phyloP scores from a whole-genome alignment of 2,329 filamentous ascomycete species.

The Colletotrichum phormii region DNA sequence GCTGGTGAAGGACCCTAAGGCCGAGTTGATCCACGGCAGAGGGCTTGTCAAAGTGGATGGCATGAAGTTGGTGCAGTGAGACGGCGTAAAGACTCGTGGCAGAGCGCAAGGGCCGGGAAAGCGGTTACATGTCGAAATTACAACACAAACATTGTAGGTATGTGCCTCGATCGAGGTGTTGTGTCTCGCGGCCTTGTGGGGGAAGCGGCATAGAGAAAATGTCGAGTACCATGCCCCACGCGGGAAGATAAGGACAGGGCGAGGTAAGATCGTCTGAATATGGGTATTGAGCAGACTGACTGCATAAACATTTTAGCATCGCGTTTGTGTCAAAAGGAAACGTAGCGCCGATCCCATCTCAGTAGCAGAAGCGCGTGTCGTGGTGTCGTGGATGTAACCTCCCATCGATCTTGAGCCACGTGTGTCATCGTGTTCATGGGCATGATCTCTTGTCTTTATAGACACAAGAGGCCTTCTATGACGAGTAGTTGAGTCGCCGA shows the following conservation, averaged over 20 bases:
- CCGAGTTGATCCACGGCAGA: background rate
- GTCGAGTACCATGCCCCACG: background rate
- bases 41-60: background rate
- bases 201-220: background rate
- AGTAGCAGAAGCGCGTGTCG: background rate
- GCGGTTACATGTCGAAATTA: background rate
- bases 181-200: background rate
- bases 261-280: background rate
- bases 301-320: background rate
- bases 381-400: background rate
- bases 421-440: background rate
- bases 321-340: background rate
- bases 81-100: constrained; percentile 26
- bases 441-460: background rate
- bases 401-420: background rate
- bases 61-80: constrained; percentile 3
- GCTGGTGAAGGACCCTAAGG: background rate
- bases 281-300: background rate
- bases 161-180: background rate
- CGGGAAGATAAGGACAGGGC: background rate
- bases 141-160: constrained; percentile 6
- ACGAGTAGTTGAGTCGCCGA: background rate
- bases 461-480: background rate
- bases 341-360: background rate
- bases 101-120: background rate